Evolutionary conservation across 495 filamentous ascomycete genomes (phyloP).

Genomic region (Penicillium cinerascens): DNA sequence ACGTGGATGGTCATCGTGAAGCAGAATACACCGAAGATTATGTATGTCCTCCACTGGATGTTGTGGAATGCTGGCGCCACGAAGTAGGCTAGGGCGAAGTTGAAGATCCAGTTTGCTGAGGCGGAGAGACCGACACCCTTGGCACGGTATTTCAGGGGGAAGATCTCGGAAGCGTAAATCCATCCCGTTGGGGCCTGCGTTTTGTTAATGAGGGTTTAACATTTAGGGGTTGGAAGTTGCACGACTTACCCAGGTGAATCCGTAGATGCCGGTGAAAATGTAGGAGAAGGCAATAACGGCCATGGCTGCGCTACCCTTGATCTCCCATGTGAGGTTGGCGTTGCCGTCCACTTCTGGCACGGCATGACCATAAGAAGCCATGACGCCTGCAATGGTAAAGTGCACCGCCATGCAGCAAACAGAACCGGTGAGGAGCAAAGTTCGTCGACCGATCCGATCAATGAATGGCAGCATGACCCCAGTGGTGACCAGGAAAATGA

Average conservation of each 20-base stretch:
- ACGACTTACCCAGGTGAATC: constrained; percentile 55
- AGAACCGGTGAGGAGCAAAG: constrained; percentile 65
- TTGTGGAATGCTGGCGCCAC: constrained; percentile 67
- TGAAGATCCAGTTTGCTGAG: constrained; percentile 73
- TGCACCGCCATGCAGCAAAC: constrained; percentile 63
- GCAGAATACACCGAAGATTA: constrained; percentile 73
- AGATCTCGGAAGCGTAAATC: constrained; percentile 76
- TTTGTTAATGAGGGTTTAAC: not conserved
- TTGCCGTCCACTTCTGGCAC: constrained; percentile 62
- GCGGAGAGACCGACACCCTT: constrained; percentile 66
- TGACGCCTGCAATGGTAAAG: constrained; percentile 58
- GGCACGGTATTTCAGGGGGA: constrained; percentile 69
- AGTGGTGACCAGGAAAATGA: constrained; percentile 70
- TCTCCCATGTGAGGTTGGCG: constrained; percentile 60
- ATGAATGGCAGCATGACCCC: constrained; percentile 66
- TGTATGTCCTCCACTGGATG: constrained; percentile 69
- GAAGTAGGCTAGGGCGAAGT: constrained; percentile 70
- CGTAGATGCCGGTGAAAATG: constrained; percentile 73
- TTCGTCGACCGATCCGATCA: constrained; percentile 69
- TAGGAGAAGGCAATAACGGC: constrained; percentile 75
- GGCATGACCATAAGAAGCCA: constrained; percentile 47
- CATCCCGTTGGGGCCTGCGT: constrained; percentile 63
- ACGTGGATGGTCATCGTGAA: constrained; percentile 59
- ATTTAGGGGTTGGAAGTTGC: not conserved
- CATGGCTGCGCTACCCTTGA: constrained; percentile 59